These are phyloP conservation scores for Secale cereale DNA, from an alignment of 176 grass and related monocot species.

Conservation along the genomic window DNA sequence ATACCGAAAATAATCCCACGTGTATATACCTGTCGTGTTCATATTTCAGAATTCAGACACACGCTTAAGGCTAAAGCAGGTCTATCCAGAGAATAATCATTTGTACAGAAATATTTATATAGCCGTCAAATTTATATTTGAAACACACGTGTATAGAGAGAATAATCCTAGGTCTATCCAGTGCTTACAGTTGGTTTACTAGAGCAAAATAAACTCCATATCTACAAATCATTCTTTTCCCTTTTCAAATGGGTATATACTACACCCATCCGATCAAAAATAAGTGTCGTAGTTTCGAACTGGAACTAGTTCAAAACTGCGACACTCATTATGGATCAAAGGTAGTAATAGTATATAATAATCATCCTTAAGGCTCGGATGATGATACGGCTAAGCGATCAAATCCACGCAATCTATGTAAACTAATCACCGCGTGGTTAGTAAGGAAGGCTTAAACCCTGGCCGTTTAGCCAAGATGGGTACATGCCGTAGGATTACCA, in stretches of 20 bases:
- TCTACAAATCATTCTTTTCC: not conserved
- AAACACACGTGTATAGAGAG: too few relatives aligned
- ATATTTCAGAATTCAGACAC: too few relatives aligned
- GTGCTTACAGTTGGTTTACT: not conserved
- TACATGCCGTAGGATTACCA: not conserved
- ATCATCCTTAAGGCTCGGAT: not conserved
- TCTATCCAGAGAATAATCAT: too few relatives aligned
- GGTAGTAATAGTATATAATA: not conserved
- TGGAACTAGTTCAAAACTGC: too few relatives aligned
- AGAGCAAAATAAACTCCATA: not conserved
- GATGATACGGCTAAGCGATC: not conserved
- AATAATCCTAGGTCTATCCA: not conserved
- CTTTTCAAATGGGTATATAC: not conserved
- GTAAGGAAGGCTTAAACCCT: not conserved
- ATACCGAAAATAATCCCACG: not conserved
- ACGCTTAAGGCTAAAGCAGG: too few relatives aligned
- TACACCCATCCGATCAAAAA: too few relatives aligned
- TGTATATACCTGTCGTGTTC: not conserved
- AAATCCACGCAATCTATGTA: not conserved
- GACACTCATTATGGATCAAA: too few relatives aligned
- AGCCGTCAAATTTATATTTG: too few relatives aligned
- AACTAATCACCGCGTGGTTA: not conserved
- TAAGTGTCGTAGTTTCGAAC: too few relatives aligned
- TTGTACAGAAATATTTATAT: too few relatives aligned
- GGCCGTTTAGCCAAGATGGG: not conserved